Evolutionary conservation across 2,329 filamentous ascomycete species (phyloP).

Genomic region (Aspergillus ruber): DNA sequence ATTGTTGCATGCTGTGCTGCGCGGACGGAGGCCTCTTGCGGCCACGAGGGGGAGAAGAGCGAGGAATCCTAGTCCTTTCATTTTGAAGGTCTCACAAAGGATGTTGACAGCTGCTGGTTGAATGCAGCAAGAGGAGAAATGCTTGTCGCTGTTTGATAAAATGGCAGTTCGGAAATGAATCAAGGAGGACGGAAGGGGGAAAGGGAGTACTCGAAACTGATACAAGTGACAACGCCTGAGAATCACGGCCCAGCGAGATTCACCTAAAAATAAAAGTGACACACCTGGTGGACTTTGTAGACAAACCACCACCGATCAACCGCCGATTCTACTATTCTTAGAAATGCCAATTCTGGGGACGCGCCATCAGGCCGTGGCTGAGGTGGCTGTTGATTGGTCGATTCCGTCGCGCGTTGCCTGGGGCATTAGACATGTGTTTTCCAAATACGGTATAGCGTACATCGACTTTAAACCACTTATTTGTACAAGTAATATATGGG

Average conservation of each 20-base stretch:
- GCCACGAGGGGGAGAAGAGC: slow-evolving; percentile 23
- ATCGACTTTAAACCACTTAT: no score
- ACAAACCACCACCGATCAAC: background rate
- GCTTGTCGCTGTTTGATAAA: background rate
- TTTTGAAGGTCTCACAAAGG: slow-evolving; percentile 7
- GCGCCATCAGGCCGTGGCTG: background rate
- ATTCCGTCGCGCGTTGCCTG: background rate
- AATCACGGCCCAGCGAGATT: background rate
- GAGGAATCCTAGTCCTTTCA: slow-evolving; percentile 25
- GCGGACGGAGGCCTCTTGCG: slow-evolving; percentile 24
- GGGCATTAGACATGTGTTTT: background rate
- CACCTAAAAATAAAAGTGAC: background rate
- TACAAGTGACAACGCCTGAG: background rate
- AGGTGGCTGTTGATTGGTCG: background rate
- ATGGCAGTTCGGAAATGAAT: background rate
- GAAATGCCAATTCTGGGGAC: background rate
- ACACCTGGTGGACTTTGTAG: background rate
- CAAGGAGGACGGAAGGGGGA: background rate
- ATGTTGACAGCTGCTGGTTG: background rate
- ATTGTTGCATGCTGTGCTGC: slow-evolving; percentile 65
- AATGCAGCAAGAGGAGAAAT: background rate
- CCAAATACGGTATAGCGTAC: background rate
- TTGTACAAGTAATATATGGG: background rate
- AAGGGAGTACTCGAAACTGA: background rate
- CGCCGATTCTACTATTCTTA: background rate